Conservation (phyloP, 2,329 filamentous ascomycete genomes). For the Sclerotinia minor region DNA sequence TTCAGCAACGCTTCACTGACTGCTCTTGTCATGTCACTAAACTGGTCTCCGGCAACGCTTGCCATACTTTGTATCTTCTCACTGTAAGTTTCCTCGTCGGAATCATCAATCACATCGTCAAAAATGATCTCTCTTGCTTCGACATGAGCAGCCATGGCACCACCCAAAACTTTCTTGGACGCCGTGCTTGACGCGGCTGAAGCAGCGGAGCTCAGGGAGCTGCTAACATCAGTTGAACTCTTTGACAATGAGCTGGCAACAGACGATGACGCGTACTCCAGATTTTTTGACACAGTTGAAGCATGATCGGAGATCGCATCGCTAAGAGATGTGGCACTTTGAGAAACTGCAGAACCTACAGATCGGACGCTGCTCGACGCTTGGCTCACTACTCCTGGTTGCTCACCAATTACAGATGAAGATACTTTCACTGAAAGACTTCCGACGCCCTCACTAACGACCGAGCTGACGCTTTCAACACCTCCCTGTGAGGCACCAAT, state of each 20-base stretch:
- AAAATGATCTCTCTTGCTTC: slow-evolving; percentile 52
- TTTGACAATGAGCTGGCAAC: slow-evolving; percentile 41
- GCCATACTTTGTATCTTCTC: slow-evolving; percentile 53
- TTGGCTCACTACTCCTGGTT: slow-evolving; percentile 36
- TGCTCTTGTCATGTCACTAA: slow-evolving; percentile 54
- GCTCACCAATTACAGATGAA: slow-evolving; percentile 33
- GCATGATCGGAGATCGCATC: slow-evolving; percentile 28
- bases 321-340: slow-evolving; percentile 32
- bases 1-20: slow-evolving; percentile 56
- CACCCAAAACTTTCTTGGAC: slow-evolving; percentile 52
- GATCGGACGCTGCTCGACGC: slow-evolving; percentile 38
- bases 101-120: slow-evolving; percentile 49
- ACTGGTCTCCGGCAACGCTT: slow-evolving; percentile 53
- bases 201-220: slow-evolving; percentile 34
- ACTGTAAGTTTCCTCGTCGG: slow-evolving; percentile 48
- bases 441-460: slow-evolving; percentile 32
- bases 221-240: slow-evolving; percentile 37
- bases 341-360: slow-evolving; percentile 35
- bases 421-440: slow-evolving; percentile 36
- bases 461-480: slow-evolving; percentile 35
- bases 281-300: slow-evolving; percentile 33
- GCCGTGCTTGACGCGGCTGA: slow-evolving; percentile 37
- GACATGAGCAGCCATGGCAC: slow-evolving; percentile 44
- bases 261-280: slow-evolving; percentile 40
- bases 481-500: slow-evolving; percentile 36